These are phyloP conservation scores for Aschersonia sp. DNA, from an alignment of 2,329 filamentous ascomycete genomes.

Conservation along the genomic window DNA sequence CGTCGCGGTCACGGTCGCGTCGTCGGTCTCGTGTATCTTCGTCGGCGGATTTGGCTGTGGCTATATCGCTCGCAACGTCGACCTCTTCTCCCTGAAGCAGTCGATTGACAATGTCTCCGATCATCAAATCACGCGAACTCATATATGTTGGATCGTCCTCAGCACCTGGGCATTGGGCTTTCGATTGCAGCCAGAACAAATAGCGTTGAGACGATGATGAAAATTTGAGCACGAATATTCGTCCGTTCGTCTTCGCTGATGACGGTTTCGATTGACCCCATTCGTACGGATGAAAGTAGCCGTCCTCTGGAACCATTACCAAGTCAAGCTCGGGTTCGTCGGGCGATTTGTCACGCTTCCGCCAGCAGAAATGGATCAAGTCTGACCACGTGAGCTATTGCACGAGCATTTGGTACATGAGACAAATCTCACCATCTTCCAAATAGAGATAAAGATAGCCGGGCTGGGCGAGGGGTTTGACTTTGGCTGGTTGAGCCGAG, in stretches of 20 bases:
- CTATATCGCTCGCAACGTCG: conserved; percentile 59
- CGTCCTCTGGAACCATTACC: conserved; percentile 85
- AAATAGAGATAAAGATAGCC: conserved; percentile 88
- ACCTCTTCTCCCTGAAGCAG: conserved; percentile 83
- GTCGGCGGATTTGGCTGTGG: conserved; percentile 40
- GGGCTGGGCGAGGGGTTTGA: conserved; percentile 56
- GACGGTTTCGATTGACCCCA: conserved; percentile 38
- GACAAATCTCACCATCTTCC: conserved; percentile 55
- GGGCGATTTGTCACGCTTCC: conserved; percentile 56
- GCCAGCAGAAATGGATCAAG: conserved; percentile 94
- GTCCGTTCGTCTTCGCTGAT: conserved; percentile 58
- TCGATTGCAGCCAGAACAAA: conserved; percentile 94
- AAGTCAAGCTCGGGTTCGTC: conserved; percentile 73
- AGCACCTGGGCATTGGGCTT: conserved; percentile 48
- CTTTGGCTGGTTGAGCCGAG: conserved; percentile 39
- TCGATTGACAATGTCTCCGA: conserved; percentile 74
- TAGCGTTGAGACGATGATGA: conserved; percentile 79
- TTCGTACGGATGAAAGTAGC: conserved; percentile 72
- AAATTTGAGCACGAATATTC: conserved; percentile 90
- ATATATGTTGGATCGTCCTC: conserved; percentile 61
- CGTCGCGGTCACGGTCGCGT: conserved; percentile 44
- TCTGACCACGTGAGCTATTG: conserved; percentile 33
- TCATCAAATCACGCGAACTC: conserved; percentile 71
- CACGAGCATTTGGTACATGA: not conserved
- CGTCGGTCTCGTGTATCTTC: conserved; percentile 12